phyloP scores from a whole-genome alignment of 148 eudicot genomes.

The Polygonum aviculare region DNA sequence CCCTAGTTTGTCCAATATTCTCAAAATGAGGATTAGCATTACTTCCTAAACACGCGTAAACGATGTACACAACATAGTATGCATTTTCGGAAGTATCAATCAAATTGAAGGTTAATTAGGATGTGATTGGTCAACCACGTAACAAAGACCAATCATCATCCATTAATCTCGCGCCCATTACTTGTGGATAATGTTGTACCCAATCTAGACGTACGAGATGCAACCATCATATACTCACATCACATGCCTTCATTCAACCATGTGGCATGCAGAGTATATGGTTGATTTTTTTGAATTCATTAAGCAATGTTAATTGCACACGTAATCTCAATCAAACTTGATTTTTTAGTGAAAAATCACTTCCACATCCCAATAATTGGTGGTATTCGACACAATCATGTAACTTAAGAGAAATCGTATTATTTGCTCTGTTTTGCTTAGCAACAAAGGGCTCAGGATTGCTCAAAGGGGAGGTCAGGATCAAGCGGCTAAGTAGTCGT shows the following conservation, averaged over 20 bases:
- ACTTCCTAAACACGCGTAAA: background rate
- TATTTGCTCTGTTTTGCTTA: background rate
- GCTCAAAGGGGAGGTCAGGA: no score
- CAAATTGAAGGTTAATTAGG: background rate
- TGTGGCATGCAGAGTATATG: background rate
- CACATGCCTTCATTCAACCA: background rate
- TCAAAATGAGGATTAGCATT: no score
- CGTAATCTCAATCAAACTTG: background rate
- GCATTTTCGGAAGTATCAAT: background rate
- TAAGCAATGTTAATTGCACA: background rate
- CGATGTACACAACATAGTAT: background rate
- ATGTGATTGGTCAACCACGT: conserved; percentile 1
- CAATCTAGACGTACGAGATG: background rate
- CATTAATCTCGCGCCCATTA: background rate
- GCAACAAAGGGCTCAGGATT: no score
- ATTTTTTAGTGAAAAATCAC: background rate
- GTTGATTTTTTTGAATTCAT: background rate
- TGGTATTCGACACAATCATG: background rate
- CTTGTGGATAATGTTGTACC: conserved; percentile 1
- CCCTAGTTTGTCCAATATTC: no score
- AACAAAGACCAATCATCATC: background rate
- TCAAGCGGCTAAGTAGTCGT: no score
- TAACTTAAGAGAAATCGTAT: background rate
- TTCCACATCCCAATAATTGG: background rate
- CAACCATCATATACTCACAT: background rate